Evolutionary conservation across 139 green algal species (phyloP), one percentile per base, ranked within the genome.

Genomic region (Coccomyxa sp.): DNA sequence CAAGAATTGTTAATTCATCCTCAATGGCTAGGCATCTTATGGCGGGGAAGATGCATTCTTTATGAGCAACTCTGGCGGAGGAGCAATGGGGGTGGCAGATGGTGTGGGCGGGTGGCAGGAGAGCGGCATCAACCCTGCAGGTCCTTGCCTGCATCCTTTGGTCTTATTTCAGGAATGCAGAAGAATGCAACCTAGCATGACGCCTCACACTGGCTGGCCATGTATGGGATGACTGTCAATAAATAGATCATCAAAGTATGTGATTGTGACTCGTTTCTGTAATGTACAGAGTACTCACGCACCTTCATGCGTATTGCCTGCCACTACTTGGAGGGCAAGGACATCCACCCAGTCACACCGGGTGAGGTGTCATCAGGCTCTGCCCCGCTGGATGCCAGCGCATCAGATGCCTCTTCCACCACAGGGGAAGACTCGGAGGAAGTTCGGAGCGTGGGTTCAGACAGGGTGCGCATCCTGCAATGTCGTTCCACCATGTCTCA

Each of bases 1-100:
- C 63, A 25, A 71, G 21, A 25, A 71, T 15, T 9, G 4, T 28
- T 71, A 1, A 21, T 11, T 71, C 10, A 25, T 71, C 63, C 18
- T 1, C 4, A 1, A 9, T 71, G 18, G 21, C 10, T 85, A 93
- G 91, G 86, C 87, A 0, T 84, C 88, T 12, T 95, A 94, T 79
- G 95, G 95, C 13, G 95, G 95, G 3, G 95, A 98, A 79, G 95
- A 98, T 82, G 93, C 95, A 11, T 91, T 92, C 82, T 98, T 98
- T 81, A 84, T 96, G 58, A 93, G 87, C 77, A 74, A 90, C 13
- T 30, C 83, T 11, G 88, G 90, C 16, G 89, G 88, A 3, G 87
- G 87, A 16, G 88, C 91, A 0, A 83, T 96, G 16, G 95, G 95
- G 13, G 94, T 98, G 21, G 93, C 95, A 28, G 95, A 98, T 86